Evolutionary conservation across 768 basidiomycete species (phyloP).

Genomic region (Mycena kentingensis): DNA sequence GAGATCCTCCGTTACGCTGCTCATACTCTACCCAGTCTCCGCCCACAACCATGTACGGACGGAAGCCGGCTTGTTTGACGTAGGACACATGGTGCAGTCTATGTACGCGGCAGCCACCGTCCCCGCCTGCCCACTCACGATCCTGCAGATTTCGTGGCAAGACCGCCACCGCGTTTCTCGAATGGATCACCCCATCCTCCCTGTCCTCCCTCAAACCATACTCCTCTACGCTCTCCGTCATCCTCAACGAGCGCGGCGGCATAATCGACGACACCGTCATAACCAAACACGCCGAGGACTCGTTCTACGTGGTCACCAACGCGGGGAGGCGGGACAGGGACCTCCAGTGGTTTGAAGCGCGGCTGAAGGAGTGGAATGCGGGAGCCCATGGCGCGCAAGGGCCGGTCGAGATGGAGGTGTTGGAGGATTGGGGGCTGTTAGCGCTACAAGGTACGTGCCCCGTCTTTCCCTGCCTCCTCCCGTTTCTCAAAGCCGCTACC

Average conservation of each 20-base stretch:
- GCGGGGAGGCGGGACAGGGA: slow-evolving; percentile 85
- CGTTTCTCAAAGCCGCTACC: background rate
- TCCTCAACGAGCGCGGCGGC: slow-evolving; percentile 87
- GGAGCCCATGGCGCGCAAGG: slow-evolving; percentile 52
- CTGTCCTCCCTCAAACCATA: slow-evolving; percentile 67
- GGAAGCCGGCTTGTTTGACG: slow-evolving; percentile 89
- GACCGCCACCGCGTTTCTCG: slow-evolving; percentile 77
- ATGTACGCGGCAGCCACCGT: slow-evolving; percentile 48
- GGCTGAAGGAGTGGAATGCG: slow-evolving; percentile 78
- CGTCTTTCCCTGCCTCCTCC: background rate
- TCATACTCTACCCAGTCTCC: slow-evolving; percentile 53
- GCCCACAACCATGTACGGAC: slow-evolving; percentile 89
- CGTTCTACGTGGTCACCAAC: slow-evolving; percentile 96
- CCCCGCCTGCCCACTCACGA: background rate
- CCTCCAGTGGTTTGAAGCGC: slow-evolving; percentile 70
- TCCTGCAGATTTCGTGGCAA: slow-evolving; percentile 73
- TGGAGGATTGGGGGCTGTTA: slow-evolving; percentile 85
- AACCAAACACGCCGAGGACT: slow-evolving; percentile 76
- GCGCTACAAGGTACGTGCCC: slow-evolving; percentile 77
- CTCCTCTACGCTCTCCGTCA: slow-evolving; percentile 82
- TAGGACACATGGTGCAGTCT: slow-evolving; percentile 97
- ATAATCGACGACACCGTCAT: slow-evolving; percentile 97
- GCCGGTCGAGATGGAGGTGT: slow-evolving; percentile 75
- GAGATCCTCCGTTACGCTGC: too few species aligned
- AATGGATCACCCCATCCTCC: slow-evolving; percentile 88